These are phyloP conservation scores for Erodium trifolium DNA, from an alignment of 441 rosid species.

Conservation along the genomic window DNA sequence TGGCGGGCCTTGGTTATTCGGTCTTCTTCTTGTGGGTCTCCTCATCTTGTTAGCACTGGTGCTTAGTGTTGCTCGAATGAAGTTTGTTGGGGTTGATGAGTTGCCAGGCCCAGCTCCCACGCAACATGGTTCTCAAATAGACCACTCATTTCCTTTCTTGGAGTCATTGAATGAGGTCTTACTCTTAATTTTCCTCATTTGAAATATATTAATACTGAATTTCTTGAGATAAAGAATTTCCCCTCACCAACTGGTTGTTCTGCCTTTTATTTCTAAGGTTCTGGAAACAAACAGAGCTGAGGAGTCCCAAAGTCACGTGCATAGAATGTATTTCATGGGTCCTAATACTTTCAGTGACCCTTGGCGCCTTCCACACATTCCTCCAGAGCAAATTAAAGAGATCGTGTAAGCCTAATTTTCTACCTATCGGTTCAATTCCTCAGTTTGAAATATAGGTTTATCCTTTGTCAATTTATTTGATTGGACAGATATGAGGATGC, in stretches of 20 bases:
- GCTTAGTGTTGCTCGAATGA: slow-evolving; percentile 97
- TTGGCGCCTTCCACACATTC: slow-evolving; percentile 94
- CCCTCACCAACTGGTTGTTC: background rate
- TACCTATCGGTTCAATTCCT: background rate
- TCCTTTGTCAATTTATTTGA: slow-evolving; percentile 21
- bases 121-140: slow-evolving; percentile 87
- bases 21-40: slow-evolving; percentile 82
- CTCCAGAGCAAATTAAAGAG: slow-evolving; percentile 93
- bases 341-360: slow-evolving; percentile 94
- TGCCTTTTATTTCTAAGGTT: slow-evolving; percentile 44
- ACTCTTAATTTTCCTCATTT: background rate
- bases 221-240: background rate
- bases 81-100: slow-evolving; percentile 95
- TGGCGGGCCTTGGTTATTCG: slow-evolving; percentile 99
- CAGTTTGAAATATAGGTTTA: background rate
- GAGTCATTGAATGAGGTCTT: slow-evolving; percentile 95
- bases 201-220: background rate
- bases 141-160: slow-evolving; percentile 95
- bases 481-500: slow-evolving; percentile 82
- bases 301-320: slow-evolving; percentile 93
- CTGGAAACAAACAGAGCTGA: slow-evolving; percentile 97
- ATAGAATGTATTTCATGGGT: slow-evolving; percentile 97
- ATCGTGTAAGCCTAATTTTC: slow-evolving; percentile 65
- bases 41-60: slow-evolving; percentile 87
- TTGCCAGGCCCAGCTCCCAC: slow-evolving; percentile 89